These are phyloP conservation scores for Pichia norvegensis DNA, from an alignment of 1,139 yeast genomes.

Conservation along the genomic window DNA sequence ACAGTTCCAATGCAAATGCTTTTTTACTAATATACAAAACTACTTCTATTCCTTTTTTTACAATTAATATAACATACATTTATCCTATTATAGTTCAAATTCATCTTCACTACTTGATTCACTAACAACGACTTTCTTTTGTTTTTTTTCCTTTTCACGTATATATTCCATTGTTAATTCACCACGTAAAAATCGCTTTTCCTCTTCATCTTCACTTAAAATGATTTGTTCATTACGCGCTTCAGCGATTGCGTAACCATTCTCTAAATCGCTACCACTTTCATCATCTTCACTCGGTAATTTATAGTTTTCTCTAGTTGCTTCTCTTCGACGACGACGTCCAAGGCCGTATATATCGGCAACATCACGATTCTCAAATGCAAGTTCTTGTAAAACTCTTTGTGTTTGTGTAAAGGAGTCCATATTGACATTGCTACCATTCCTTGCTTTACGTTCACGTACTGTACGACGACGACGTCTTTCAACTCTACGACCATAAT, in stretches of 20 bases:
- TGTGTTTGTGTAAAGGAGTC: slow-evolving; percentile 5
- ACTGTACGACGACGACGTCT: background rate
- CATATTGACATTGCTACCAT: background rate
- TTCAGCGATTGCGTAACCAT: slow-evolving; percentile 15
- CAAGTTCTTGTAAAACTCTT: slow-evolving; percentile 10
- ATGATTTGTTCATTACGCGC: slow-evolving; percentile 15
- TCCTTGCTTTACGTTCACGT: background rate
- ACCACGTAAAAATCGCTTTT: slow-evolving; percentile 14
- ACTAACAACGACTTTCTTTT: background rate
- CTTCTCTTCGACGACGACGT: slow-evolving; percentile 10
- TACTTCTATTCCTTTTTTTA: too few species aligned
- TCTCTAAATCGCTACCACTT: slow-evolving; percentile 4
- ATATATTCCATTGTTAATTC: slow-evolving; percentile 12
- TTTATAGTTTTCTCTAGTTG: slow-evolving; percentile 15
- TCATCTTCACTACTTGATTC: slow-evolving; percentile 9
- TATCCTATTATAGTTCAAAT: background rate
- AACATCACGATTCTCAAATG: slow-evolving; percentile 13
- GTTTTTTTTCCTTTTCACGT: slow-evolving; percentile 6
- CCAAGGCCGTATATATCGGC: slow-evolving; percentile 3
- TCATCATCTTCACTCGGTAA: slow-evolving; percentile 10
- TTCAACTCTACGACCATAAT: background rate
- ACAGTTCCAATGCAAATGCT: background rate
- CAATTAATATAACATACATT: background rate
- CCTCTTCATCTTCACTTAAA: slow-evolving; percentile 18
- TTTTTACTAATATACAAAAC: background rate